Base-by-base conservation (phyloP, 2,329 filamentous ascomycete species). In the Byssochlamys sp. region DNA sequence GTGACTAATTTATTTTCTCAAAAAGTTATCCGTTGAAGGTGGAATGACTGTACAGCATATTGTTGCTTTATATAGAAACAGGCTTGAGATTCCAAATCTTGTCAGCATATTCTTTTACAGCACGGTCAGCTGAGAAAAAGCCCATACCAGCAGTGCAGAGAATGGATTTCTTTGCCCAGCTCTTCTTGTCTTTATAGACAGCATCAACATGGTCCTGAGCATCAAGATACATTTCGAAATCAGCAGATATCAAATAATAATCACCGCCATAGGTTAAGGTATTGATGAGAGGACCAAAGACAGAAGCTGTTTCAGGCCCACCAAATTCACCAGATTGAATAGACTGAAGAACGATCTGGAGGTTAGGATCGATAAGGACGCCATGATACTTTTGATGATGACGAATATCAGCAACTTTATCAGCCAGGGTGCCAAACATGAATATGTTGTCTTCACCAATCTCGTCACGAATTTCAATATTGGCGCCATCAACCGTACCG, bases 381-480 rank as follows among this genome's bases (percentile, higher is more conserved):
- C 88, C 14, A 12, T 3, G 87, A 75, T 95, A 97, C 63, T 86
- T 87, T 78, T 97, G 92, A 24, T 82, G 80, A 75, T 97, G 91
- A 53, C 94, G 91, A 56, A 99, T 85, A 64, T 97, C 92, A 67
- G 97, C 94, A 48, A 99, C 94, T 66, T 97, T 91, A 74, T 99
- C 94, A 57, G 94, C 86, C 24, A 99, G 83, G 72, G 92, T 96
- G 60, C 94, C 94, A 71, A 99, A 97, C 66, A 99, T 83, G 85
- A 99, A 99, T 72, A 99, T 96, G 77, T 97, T 97, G 71, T 90
- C 86, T 70, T 97, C 91, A 67, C 91, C 90, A 69, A 97, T 89
- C 75, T 99, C 94, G 59, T 94, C 90, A 2, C 92, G 96, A 71
- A 97, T 97, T 78, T 96, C 91, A 73, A 96, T 96, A 70, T 99